A percentile compares a stretch with the other conserved stretches of the same genome.
These are phyloP conservation scores for Vitis riparia DNA, from an alignment of 164 flowering plant species.

Conservation along the genomic window DNA sequence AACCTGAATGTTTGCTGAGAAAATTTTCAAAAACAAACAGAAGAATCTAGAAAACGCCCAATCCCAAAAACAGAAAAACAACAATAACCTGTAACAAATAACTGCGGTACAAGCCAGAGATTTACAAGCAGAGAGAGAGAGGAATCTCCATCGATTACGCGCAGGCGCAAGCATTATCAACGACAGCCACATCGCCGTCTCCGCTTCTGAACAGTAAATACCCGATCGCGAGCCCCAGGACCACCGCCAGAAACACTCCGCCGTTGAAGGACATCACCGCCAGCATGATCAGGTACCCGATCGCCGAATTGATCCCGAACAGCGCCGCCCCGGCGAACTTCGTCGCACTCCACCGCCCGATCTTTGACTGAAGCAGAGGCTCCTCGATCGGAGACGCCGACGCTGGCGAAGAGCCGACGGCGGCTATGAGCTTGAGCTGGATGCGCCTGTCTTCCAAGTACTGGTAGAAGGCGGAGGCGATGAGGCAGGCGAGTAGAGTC, in stretches of 20 bases:
- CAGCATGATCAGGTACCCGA: slow-evolving; percentile 77
- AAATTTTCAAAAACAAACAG: no score
- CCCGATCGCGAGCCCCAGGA: slow-evolving; percentile 61
- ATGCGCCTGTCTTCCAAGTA: slow-evolving; percentile 77
- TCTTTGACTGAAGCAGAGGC: slow-evolving; percentile 14
- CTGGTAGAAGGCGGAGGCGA: slow-evolving; percentile 76
- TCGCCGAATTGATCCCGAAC: slow-evolving; percentile 41
- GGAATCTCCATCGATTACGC: slow-evolving; percentile 22
- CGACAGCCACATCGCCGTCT: slow-evolving; percentile 28
- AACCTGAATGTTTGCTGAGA: no score
- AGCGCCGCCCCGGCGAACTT: slow-evolving; percentile 19
- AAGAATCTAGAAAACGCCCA: no score
- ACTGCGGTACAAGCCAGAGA: no score
- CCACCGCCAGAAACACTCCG: slow-evolving; percentile 70
- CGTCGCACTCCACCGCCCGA: slow-evolving; percentile 9
- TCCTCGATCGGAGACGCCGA: slow-evolving; percentile 13
- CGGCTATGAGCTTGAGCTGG: slow-evolving; percentile 32
- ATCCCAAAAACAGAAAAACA: no score
- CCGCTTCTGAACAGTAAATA: slow-evolving; percentile 43
- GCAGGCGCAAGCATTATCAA: slow-evolving; percentile 65
- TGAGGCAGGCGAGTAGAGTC: slow-evolving; percentile 56
- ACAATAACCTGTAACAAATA: no score
- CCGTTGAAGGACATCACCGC: slow-evolving; percentile 82
- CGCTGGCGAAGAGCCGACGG: slow-evolving; percentile 6
- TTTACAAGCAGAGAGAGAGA: neutral